Percentiles rank a stretch among this genome's conserved stretches.
phyloP scores from a whole-genome alignment of 2,329 filamentous ascomycete genomes.

The Colletotrichum spaethianum region DNA sequence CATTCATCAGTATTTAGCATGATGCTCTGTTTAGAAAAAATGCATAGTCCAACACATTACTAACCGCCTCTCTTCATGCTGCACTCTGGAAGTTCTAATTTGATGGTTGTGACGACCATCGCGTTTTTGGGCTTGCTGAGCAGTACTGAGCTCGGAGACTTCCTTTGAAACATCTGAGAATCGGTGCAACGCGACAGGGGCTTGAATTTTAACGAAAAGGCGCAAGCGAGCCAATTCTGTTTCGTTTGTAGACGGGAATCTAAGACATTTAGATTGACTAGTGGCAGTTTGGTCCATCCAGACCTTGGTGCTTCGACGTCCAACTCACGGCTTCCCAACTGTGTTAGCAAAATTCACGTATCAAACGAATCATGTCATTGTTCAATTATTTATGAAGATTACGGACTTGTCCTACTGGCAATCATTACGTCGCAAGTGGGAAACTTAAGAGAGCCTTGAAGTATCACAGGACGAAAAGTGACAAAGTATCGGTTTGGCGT shows the following conservation, averaged over 20 bases:
- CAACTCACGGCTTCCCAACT: too few relatives aligned
- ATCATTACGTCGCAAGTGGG: not conserved
- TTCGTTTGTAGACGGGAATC: not conserved
- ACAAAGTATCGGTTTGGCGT: too few relatives aligned
- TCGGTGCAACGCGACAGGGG: not conserved
- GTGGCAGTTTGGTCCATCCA: not conserved
- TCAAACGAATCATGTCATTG: too few relatives aligned
- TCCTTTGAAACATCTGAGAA: not conserved
- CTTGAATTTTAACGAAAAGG: not conserved
- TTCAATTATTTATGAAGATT: not conserved
- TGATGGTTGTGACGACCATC: too few relatives aligned
- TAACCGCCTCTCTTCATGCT: too few relatives aligned
- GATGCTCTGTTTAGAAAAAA: too few relatives aligned
- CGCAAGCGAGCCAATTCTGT: not conserved
- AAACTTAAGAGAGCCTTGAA: not conserved
- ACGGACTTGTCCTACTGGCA: not conserved
- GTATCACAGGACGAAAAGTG: too few relatives aligned
- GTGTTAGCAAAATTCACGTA: not conserved
- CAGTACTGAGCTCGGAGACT: too few relatives aligned
- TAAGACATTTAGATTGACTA: not conserved
- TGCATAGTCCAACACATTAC: too few relatives aligned
- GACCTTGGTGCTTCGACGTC: not conserved
- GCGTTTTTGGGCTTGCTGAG: too few relatives aligned
- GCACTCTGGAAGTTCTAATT: too few relatives aligned
- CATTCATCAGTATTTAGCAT: too few relatives aligned